These are phyloP conservation scores for Fusarium continuum DNA, from an alignment of 2,329 filamentous ascomycete species.

Conservation along the genomic window DNA sequence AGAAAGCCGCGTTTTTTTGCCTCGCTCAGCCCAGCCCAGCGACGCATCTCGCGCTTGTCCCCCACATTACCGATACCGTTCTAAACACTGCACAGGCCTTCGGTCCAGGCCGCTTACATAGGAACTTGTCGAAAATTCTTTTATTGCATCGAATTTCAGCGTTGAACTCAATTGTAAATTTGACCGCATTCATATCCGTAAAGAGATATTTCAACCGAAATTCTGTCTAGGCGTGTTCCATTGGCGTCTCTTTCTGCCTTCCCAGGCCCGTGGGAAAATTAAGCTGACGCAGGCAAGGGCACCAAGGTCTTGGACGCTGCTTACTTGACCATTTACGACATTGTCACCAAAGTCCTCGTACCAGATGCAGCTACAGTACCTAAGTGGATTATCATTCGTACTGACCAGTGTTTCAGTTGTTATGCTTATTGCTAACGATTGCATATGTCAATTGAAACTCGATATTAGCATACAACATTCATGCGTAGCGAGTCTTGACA, in stretches of 20 bases:
- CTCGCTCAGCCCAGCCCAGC: constrained; percentile 36
- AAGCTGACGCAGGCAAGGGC: constrained; percentile 8
- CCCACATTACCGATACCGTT: constrained; percentile 1
- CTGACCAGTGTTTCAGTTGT: neutral
- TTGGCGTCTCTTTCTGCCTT: neutral
- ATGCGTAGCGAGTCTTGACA: accelerated
- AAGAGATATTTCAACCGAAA: neutral
- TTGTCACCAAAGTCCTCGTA: constrained; percentile 21
- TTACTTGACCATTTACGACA: neutral
- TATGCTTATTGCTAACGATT: neutral
- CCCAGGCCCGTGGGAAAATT: neutral
- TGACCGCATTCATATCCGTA: neutral
- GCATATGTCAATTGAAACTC: too few species aligned
- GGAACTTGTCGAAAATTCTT: neutral
- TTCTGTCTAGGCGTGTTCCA: neutral
- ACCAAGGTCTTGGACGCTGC: neutral
- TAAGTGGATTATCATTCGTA: neutral
- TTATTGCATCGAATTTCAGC: neutral
- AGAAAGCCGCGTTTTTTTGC: constrained; percentile 33
- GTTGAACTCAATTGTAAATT: neutral
- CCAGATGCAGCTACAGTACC: constrained; percentile 3
- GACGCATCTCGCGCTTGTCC: neutral
- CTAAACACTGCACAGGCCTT: constrained; percentile 4
- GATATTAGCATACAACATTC: neutral
- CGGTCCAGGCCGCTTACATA: neutral